A percentile compares a stretch with the other conserved stretches of the same genome.
Evolutionary conservation across 192 early-diverging fungal genomes (phyloP).

Genomic region (Coemansia sp.): DNA sequence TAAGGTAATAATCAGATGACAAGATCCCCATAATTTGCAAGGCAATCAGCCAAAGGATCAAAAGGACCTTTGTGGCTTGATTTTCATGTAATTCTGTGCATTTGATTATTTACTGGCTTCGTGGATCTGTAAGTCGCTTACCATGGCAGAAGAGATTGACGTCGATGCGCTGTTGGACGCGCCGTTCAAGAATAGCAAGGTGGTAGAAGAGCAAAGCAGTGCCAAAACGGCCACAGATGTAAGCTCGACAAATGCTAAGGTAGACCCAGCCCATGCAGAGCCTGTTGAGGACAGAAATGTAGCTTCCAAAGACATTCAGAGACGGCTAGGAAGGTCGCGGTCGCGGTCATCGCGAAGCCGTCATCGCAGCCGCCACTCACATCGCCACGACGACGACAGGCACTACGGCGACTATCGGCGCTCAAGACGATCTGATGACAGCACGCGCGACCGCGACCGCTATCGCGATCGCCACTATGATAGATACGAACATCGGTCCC

Average conservation of each 20-base stretch:
- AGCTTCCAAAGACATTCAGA: slow-evolving; percentile 5
- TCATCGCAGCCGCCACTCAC: slow-evolving; percentile 16
- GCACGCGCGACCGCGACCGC: slow-evolving; percentile 9
- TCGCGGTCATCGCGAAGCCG: slow-evolving; percentile 14
- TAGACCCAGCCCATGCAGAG: slow-evolving; percentile 14
- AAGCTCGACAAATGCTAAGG: slow-evolving; percentile 17
- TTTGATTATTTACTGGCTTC: neutral
- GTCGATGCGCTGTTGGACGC: slow-evolving; percentile 36
- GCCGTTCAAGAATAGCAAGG: slow-evolving; percentile 27
- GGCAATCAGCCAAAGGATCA: too few relatives aligned
- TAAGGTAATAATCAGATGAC: too few relatives aligned
- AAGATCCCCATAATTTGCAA: too few relatives aligned
- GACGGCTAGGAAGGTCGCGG: neutral
- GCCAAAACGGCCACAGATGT: slow-evolving; percentile 1
- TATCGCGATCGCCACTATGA: slow-evolving; percentile 16
- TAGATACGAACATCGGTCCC: slow-evolving; percentile 16
- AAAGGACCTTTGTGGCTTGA: neutral
- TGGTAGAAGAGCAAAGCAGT: slow-evolving; percentile 17
- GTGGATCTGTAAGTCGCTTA: neutral
- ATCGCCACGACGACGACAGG: slow-evolving; percentile 5
- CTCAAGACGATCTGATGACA: slow-evolving; percentile 1
- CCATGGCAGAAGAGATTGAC: slow-evolving; percentile 28
- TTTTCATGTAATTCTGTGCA: neutral
- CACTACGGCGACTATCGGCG: slow-evolving; percentile 15
- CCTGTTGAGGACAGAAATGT: slow-evolving; percentile 15